A percentile compares a stretch with the other conserved stretches of the same genome.
Evolutionary conservation across 257 asterid genomes (phyloP).

Genomic region (Nicotiana paniculata): DNA sequence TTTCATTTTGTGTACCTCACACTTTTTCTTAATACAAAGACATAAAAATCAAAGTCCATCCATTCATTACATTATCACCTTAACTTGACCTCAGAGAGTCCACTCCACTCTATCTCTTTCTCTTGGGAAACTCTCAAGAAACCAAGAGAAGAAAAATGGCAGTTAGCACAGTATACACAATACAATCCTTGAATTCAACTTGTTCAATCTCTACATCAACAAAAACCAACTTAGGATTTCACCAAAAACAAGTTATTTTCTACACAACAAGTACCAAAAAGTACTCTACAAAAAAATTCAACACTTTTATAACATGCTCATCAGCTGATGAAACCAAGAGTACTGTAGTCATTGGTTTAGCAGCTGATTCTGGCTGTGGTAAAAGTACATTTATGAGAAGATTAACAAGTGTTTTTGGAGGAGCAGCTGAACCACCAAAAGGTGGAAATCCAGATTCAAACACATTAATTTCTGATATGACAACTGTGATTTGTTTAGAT

Average conservation of each 20-base stretch:
- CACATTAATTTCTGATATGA: slow-evolving; percentile 77
- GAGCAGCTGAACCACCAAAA: slow-evolving; percentile 92
- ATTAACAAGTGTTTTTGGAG: slow-evolving; percentile 92
- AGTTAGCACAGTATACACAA: slow-evolving; percentile 60
- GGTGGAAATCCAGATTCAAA: slow-evolving; percentile 97
- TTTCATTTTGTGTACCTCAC: slow-evolving; percentile 22
- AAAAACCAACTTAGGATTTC: slow-evolving; percentile 60
- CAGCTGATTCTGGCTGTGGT: slow-evolving; percentile 96
- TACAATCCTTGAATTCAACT: slow-evolving; percentile 60
- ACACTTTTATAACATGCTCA: slow-evolving; percentile 46
- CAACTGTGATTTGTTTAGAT: slow-evolving; percentile 87
- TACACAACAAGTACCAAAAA: slow-evolving; percentile 25
- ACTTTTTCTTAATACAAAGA: not conserved
- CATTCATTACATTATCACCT: slow-evolving; percentile 7
- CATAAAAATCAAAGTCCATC: slow-evolving; percentile 4
- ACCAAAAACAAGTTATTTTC: slow-evolving; percentile 48
- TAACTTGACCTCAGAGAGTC: not conserved
- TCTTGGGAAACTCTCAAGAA: slow-evolving; percentile 11
- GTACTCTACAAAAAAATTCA: not conserved
- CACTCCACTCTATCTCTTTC: slow-evolving; percentile 6
- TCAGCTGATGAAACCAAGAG: slow-evolving; percentile 12
- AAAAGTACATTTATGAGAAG: slow-evolving; percentile 96
- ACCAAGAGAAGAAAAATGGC: slow-evolving; percentile 50
- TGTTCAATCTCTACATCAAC: slow-evolving; percentile 63
- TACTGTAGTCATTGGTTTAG: slow-evolving; percentile 76